Evolutionary conservation across 305 asterid species (phyloP).

Genomic region (Rubia occidens): DNA sequence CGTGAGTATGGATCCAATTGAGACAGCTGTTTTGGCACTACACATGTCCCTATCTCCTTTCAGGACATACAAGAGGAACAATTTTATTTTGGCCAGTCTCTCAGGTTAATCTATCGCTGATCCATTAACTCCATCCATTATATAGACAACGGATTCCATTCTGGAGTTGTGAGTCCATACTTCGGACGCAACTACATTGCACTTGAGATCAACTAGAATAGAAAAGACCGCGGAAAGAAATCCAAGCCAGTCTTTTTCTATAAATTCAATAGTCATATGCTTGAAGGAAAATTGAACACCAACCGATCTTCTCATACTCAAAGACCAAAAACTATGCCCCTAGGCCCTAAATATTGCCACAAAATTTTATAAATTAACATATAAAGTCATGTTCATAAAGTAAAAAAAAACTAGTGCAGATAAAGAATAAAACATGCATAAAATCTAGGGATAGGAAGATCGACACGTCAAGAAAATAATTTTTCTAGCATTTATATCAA

Average conservation of each 20-base stretch:
- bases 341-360: slow-evolving; percentile 48
- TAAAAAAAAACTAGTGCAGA: background rate
- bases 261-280: slow-evolving; percentile 63
- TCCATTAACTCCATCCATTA: slow-evolving; percentile 52
- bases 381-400: background rate
- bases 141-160: slow-evolving; percentile 75
- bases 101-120: slow-evolving; percentile 49
- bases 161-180: slow-evolving; percentile 94
- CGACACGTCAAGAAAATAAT: too few species aligned
- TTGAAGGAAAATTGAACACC: slow-evolving; percentile 48
- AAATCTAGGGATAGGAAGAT: background rate
- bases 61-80: slow-evolving; percentile 49
- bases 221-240: slow-evolving; percentile 75
- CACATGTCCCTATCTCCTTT: slow-evolving; percentile 52
- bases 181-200: slow-evolving; percentile 69
- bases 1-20: slow-evolving; percentile 52
- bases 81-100: slow-evolving; percentile 46
- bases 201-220: slow-evolving; percentile 63
- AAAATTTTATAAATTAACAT: background rate
- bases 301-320: slow-evolving; percentile 46
- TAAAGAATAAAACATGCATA: background rate
- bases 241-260: slow-evolving; percentile 78
- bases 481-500: too few species aligned
- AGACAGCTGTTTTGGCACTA: slow-evolving; percentile 58
- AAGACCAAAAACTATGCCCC: slow-evolving; percentile 36